Evolutionary conservation across 345 rosid genomes (phyloP), one percentile per base, ranked within the genome.

Genomic region (Eucalyptus pumila): DNA sequence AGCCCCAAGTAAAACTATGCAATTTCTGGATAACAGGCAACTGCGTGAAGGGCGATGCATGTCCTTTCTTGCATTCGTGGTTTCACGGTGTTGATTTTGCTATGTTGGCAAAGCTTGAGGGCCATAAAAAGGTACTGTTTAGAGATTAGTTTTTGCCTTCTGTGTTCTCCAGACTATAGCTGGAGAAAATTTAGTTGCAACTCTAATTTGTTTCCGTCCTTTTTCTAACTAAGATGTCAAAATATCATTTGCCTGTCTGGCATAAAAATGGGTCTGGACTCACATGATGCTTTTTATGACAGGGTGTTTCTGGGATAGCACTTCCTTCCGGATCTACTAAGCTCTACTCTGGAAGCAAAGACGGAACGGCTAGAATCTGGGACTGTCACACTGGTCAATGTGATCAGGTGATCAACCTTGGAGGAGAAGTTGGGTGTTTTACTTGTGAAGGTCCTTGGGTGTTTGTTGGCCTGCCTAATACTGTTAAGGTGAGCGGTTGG

Each of bases 361-460:
- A 94, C 87, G 95, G 96, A 88, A 89, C 90, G 7, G 91, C 91
- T 86, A 40, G 80, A 14, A 86, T 94, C 24, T 96, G 96, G 97
- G 94, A 94, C 89, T 94, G 94, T 89, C 90, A 90, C 86, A 90
- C 92, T 91, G 97, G 97, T 88, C 92, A 90, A 60, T 91, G 94
- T 88, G 87, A 87, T 21, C 85, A 88, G 5, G 88, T 87, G 42
- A 87, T 89, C 56, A 91, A 93, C 87, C 89, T 94, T 87, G 92
- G 91, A 65, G 92, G 90, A 9, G 92, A 90, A 91, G 92, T 94
- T 88, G 95, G 95, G 17, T 94, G 91, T 76, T 87, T 95, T 76
- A 91, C 92, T 13, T 92, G 91, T 48, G 95, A 93, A 89, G 97
- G 94, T 34, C 88, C 93, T 16, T 94, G 98, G 98, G 91, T 94